Evolutionary conservation across 805 yeast species (phyloP).

Genomic region (Candida tallmaniae): DNA sequence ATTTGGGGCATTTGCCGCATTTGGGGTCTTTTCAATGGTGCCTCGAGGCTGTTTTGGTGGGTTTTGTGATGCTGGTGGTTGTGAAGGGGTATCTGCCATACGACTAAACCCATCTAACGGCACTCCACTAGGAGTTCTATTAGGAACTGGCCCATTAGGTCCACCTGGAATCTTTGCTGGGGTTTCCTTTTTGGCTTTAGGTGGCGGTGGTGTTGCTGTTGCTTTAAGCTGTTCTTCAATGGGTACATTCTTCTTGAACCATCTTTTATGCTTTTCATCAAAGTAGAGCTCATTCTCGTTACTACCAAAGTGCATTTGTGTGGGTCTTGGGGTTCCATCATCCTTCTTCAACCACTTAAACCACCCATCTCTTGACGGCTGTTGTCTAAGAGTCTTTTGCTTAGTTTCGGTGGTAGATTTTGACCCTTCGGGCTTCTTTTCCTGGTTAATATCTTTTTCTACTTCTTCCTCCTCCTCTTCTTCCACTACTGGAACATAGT

Average conservation of each 20-base stretch:
- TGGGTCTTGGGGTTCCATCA: constrained; percentile 67
- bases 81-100: neutral
- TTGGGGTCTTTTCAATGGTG: neutral
- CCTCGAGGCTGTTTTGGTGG: neutral
- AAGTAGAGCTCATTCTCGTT: constrained; percentile 66
- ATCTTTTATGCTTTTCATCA: constrained; percentile 79
- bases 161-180: constrained; percentile 17
- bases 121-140: constrained; percentile 8
- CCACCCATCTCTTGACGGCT: constrained; percentile 9
- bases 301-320: constrained; percentile 83
- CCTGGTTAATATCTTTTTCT: constrained; percentile 28
- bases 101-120: neutral
- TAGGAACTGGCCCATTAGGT: constrained; percentile 11
- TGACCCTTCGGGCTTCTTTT: constrained; percentile 4
- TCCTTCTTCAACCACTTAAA: constrained; percentile 19
- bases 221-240: constrained; percentile 57
- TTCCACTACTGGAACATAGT: constrained; percentile 38
- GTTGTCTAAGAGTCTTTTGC: constrained; percentile 2
- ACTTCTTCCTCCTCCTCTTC: constrained; percentile 46
- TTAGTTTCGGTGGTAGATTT: neutral
- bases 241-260: constrained; percentile 73
- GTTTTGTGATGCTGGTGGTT: neutral
- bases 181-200: constrained; percentile 26
- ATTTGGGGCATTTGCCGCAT: neutral
- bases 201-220: constrained; percentile 69